A percentile compares a stretch with the other conserved stretches of the same genome.
Evolutionary conservation across 2,329 filamentous ascomycete species (phyloP).

Genomic region (Hypoxylon sp.): DNA sequence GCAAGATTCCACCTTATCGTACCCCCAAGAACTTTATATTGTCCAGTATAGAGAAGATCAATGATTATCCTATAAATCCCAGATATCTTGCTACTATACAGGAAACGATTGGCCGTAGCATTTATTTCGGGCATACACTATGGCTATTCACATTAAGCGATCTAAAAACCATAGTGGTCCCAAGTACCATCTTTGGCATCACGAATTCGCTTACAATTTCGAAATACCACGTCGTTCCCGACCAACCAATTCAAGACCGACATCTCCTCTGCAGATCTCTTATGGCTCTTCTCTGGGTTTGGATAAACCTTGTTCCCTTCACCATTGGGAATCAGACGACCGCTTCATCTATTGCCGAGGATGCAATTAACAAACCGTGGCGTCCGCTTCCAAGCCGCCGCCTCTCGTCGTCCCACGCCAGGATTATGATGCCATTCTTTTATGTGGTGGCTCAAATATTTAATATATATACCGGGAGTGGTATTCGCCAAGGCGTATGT

Average conservation of each 20-base stretch:
- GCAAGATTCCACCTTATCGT: not conserved
- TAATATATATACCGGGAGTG: constrained; percentile 2
- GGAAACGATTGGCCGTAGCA: not conserved
- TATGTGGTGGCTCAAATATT: constrained; percentile 6
- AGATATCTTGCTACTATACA: not conserved
- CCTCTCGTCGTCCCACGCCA: constrained; percentile 10
- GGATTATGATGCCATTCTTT: constrained; percentile 7
- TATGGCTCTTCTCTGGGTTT: not conserved
- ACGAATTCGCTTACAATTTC: not conserved
- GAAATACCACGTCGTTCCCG: not conserved
- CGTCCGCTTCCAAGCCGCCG: constrained; percentile 11
- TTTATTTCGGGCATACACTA: not conserved
- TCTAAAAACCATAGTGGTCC: not conserved
- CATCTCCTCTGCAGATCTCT: not conserved
- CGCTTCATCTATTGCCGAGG: constrained; percentile 7
- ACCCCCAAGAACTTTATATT: not conserved
- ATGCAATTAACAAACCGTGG: constrained; percentile 25
- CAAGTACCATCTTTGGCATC: not conserved
- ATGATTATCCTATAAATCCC: not conserved
- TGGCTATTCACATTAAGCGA: not conserved
- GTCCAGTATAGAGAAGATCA: not conserved
- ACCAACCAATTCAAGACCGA: not conserved
- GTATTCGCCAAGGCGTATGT: constrained; percentile 2
- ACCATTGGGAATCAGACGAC: constrained; percentile 19
- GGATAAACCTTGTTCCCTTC: not conserved